Evolutionary conservation across 2,329 filamentous ascomycete genomes (phyloP), one percentile per base, ranked within the genome.

Genomic region (Ophiostoma sp.): DNA sequence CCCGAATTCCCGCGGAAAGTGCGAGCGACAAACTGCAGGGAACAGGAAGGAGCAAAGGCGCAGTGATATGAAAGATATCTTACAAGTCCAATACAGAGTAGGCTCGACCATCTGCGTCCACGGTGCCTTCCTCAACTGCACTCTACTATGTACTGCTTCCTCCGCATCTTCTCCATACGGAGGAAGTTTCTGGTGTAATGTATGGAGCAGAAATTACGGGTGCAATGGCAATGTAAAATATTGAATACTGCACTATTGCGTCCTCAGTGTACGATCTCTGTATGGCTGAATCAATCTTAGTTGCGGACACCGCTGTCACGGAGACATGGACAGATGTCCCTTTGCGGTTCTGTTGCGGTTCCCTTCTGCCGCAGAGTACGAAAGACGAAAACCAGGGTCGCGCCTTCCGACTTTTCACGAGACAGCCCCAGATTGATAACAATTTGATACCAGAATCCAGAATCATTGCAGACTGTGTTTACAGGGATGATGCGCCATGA

Each of bases 1-100:
- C 65, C 36, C 65, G 39, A 67, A 23, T 67, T 65, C 20, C 62
- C 62, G 39, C n/a, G 65, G 36, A 67, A 67, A 67, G 39, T 67
- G 65, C 39, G 65, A 48, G 65, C n/a, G 17, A 13, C 10, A 64
- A 64, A 10, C 33, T 6, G 44, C 17, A 48, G 44, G 20, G 44
- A 48, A 7, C 17, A 48, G 17, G 17, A 48, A 48, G 44, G 44
- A 48, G 13, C 57, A 2, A 65, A 8, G 35, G 35, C 33, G 7
- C 13, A 23, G 27, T 23, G 27, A 27, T 31, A 31, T 15, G 13
- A 10, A 11, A 57, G 57, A 17, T 62, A 3, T 6, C 17, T 33
- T 33, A 33, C 11, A 27, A 27, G 23, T 10, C 52, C 13, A 57
- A 57, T 27, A 5, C 52, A 27, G 23, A 11, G 23, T 3, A 57